Evolutionary conservation across 148 eudicot species (phyloP).

Genomic region (Rheum nobile): DNA sequence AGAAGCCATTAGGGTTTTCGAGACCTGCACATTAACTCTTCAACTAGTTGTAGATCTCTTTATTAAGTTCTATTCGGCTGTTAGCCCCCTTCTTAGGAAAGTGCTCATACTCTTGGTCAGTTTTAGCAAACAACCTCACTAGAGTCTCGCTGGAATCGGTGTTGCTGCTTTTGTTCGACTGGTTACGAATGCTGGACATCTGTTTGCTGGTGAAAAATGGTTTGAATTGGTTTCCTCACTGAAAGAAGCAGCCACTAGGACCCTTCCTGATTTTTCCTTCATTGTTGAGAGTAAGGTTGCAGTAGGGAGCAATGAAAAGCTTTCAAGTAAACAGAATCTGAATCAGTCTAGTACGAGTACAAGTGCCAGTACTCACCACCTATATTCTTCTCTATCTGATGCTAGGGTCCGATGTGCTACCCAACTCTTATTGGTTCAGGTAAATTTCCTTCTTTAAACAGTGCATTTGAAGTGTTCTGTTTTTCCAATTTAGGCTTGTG

Average conservation of each 20-base stretch:
- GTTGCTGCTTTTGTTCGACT: conserved; percentile 93
- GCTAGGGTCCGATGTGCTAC: conserved; percentile 77
- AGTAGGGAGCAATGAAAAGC: no score
- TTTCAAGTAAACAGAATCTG: no score
- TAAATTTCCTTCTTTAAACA: no score
- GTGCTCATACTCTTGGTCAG: conserved; percentile 74
- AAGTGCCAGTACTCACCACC: conserved; percentile 30
- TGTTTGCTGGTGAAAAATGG: conserved; percentile 89
- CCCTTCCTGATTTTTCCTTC: conserved; percentile 80
- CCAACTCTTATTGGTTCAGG: conserved; percentile 91
- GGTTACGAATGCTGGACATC: conserved; percentile 86
- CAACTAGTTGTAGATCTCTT: conserved; percentile 91
- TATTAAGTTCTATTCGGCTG: conserved; percentile 78
- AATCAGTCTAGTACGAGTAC: no score
- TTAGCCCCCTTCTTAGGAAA: conserved; percentile 74
- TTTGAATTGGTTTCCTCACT: conserved; percentile 68
- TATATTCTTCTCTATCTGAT: conserved; percentile 65
- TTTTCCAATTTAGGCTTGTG: no score
- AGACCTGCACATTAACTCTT: conserved; percentile 90
- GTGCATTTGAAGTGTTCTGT: no score
- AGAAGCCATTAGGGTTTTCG: no score
- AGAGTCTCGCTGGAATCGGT: conserved; percentile 97
- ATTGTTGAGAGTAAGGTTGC: no score
- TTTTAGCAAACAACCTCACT: conserved; percentile 90
- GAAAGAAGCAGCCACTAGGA: conserved; percentile 74